Evolutionary conservation across 192 early-diverging fungal genomes (phyloP).

Genomic region (Funneliformis mosseae): DNA sequence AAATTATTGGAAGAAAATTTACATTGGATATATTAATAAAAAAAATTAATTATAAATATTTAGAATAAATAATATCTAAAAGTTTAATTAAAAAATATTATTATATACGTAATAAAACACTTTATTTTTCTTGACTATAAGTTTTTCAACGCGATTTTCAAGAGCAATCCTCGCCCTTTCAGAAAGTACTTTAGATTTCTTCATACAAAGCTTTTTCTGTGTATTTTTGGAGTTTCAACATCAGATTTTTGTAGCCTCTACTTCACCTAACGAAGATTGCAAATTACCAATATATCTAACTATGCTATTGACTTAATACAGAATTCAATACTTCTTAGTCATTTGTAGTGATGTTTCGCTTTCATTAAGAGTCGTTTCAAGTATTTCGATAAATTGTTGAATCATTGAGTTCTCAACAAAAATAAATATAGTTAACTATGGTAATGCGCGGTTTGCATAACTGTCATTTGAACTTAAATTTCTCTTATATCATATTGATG

Average conservation of each 20-base stretch:
- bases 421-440: no score
- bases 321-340: constrained; percentile 41
- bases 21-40: background rate
- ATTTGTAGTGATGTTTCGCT: constrained; percentile 44
- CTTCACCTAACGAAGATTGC: constrained; percentile 41
- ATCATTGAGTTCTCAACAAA: constrained; percentile 41
- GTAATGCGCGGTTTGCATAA: no score
- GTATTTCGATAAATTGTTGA: constrained; percentile 35
- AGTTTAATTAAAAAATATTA: background rate
- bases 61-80: no score
- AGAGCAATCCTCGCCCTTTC: constrained; percentile 50
- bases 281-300: constrained; percentile 41
- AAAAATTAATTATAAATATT: no score
- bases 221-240: constrained; percentile 39
- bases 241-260: constrained; percentile 26
- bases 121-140: constrained; percentile 57
- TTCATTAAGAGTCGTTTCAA: constrained; percentile 50
- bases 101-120: constrained; percentile 46
- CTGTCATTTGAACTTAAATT: no score
- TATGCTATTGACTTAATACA: constrained; percentile 42
- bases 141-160: constrained; percentile 56
- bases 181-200: constrained; percentile 54
- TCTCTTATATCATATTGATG: no score
- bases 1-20: background rate
- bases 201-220: constrained; percentile 42